Evolutionary conservation across 805 yeast species (phyloP).

Genomic region (Lipomyces chichibuensis): DNA sequence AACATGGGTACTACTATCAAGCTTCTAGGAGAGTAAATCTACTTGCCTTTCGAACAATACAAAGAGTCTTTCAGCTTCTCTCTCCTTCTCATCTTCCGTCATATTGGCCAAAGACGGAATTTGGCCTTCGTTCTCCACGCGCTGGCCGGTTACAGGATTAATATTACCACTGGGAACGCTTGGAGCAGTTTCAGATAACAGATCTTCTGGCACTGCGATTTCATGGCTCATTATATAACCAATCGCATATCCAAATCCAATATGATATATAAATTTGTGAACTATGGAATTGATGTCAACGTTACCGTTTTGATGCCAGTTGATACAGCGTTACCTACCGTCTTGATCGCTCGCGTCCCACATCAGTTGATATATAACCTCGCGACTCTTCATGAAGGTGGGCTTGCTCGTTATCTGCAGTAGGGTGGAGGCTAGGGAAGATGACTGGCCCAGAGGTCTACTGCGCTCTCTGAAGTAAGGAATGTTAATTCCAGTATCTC

Average conservation of each 20-base stretch:
- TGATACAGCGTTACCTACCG: constrained; percentile 14
- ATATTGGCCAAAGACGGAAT: constrained; percentile 37
- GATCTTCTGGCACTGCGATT: constrained; percentile 30
- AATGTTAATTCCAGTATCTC: background rate
- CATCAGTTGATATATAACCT: constrained; percentile 35
- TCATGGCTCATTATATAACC: constrained; percentile 38
- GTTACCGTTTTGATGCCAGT: background rate
- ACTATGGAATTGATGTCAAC: constrained; percentile 11
- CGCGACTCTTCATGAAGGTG: constrained; percentile 25
- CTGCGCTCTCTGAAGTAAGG: constrained; percentile 35
- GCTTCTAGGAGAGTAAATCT: background rate
- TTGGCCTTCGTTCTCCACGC: constrained; percentile 16
- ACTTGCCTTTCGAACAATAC: constrained; percentile 47
- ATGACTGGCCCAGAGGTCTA: constrained; percentile 35
- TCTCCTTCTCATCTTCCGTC: constrained; percentile 51
- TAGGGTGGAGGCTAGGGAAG: constrained; percentile 34
- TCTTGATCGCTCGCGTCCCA: constrained; percentile 37
- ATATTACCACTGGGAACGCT: constrained; percentile 4
- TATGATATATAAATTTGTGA: constrained; percentile 35
- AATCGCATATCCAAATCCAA: constrained; percentile 42
- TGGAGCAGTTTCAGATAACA: constrained; percentile 4
- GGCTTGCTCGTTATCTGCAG: constrained; percentile 36
- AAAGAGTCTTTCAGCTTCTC: constrained; percentile 52
- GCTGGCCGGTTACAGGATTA: constrained; percentile 42
- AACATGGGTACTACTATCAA: background rate